Evolutionary conservation across 768 basidiomycete genomes (phyloP).

Genomic region (Suillus discolor): DNA sequence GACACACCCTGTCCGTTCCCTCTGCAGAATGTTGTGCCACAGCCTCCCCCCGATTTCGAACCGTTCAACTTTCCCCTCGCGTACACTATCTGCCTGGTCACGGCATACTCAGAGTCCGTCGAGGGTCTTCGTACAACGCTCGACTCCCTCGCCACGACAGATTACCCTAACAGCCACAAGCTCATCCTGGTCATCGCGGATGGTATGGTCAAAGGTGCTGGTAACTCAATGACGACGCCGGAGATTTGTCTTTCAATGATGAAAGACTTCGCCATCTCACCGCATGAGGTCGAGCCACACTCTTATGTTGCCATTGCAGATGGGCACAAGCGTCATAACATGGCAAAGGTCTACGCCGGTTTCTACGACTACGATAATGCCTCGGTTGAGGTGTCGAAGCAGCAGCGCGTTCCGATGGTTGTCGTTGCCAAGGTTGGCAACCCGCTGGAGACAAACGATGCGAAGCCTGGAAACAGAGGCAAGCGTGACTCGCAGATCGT

Average conservation of each 20-base stretch:
- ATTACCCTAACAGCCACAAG: slow-evolving; percentile 98
- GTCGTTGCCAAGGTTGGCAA: slow-evolving; percentile 97
- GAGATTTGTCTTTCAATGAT: slow-evolving; percentile 96
- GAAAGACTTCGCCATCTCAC: slow-evolving; percentile 85
- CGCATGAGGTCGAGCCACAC: slow-evolving; percentile 86
- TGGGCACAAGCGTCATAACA: slow-evolving; percentile 99
- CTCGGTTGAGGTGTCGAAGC: slow-evolving; percentile 88
- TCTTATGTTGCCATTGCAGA: slow-evolving; percentile 99
- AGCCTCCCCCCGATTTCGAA: slow-evolving; percentile 88
- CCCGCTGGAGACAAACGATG: slow-evolving; percentile 81
- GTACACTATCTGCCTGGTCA: slow-evolving; percentile 94
- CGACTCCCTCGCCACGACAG: slow-evolving; percentile 97
- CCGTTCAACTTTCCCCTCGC: slow-evolving; percentile 96
- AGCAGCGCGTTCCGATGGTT: slow-evolving; percentile 95
- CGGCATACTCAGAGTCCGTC: slow-evolving; percentile 96
- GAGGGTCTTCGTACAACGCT: slow-evolving; percentile 96
- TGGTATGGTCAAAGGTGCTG: slow-evolving; percentile 97
- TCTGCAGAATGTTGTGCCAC: slow-evolving; percentile 84
- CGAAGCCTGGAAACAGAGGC: slow-evolving; percentile 97
- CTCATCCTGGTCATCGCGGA: slow-evolving; percentile 94
- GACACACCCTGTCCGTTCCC: slow-evolving; percentile 93
- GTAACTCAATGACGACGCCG: slow-evolving; percentile 86
- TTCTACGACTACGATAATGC: slow-evolving; percentile 95
- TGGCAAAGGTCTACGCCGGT: slow-evolving; percentile 98
- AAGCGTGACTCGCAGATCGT: slow-evolving; percentile 99